A percentile compares a stretch with the other conserved stretches of the same genome.
Evolutionary conservation across 331 rosid species (phyloP).

Genomic region (Rosa hybrid): DNA sequence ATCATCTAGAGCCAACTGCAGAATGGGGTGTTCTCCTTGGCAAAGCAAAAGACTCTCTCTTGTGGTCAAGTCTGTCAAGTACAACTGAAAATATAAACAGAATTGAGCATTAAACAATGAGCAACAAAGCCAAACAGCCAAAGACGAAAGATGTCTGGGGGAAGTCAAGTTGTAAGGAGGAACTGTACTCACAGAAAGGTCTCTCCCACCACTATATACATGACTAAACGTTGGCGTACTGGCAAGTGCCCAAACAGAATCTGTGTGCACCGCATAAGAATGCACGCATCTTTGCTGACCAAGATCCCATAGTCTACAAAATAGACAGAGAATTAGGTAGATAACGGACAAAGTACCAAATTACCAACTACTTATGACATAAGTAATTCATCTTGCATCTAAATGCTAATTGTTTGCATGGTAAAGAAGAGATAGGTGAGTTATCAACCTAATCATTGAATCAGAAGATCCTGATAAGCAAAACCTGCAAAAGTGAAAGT

Average conservation of each 20-base stretch:
- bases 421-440: constrained; percentile 12
- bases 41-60: constrained; percentile 96
- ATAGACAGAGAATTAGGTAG: constrained; percentile 24
- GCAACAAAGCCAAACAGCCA: constrained; percentile 25
- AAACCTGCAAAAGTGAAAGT: constrained; percentile 56
- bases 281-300: constrained; percentile 98
- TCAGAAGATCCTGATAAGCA: constrained; percentile 99
- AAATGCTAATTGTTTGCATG: neutral
- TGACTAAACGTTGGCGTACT: constrained; percentile 94
- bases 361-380: constrained; percentile 17
- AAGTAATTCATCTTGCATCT: neutral
- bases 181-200: constrained; percentile 80
- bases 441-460: constrained; percentile 93
- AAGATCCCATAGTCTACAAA: constrained; percentile 94
- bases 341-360: neutral
- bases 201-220: constrained; percentile 99
- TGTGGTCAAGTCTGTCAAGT: constrained; percentile 96
- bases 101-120: constrained; percentile 40
- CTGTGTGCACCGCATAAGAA: constrained; percentile 98
- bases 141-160: neutral
- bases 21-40: constrained; percentile 88
- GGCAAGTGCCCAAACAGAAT: constrained; percentile 99
- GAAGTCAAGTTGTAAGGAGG: constrained; percentile 22
- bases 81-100: constrained; percentile 67
- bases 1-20: constrained; percentile 75